phyloP scores from a whole-genome alignment of 1,139 yeast genomes.

The Maudiozyma humilis region DNA sequence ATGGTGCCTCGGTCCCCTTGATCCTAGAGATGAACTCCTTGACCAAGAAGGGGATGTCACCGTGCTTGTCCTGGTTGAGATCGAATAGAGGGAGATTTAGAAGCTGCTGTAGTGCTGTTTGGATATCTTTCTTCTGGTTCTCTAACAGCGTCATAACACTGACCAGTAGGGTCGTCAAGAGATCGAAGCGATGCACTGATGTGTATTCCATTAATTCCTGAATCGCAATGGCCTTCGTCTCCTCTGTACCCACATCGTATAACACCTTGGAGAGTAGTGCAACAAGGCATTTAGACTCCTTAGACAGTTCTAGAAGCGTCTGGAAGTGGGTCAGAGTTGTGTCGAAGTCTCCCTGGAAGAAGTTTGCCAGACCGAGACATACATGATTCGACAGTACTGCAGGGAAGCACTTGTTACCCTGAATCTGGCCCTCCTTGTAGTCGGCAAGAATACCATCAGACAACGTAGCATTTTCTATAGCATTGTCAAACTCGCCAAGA shows the following conservation, averaged over 20 bases:
- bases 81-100: slow-evolving; percentile 42
- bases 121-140: slow-evolving; percentile 40
- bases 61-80: slow-evolving; percentile 43
- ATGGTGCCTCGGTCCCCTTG: slow-evolving; percentile 11
- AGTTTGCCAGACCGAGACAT: slow-evolving; percentile 61
- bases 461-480: slow-evolving; percentile 54
- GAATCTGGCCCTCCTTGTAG: slow-evolving; percentile 6
- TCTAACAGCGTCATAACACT: slow-evolving; percentile 77
- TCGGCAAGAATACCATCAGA: slow-evolving; percentile 46
- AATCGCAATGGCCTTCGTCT: slow-evolving; percentile 73
- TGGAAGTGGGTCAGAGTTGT: slow-evolving; percentile 61
- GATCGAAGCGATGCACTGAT: slow-evolving; percentile 54
- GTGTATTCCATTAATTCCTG: slow-evolving; percentile 62
- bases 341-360: slow-evolving; percentile 54
- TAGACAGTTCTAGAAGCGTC: slow-evolving; percentile 47
- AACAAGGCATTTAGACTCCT: slow-evolving; percentile 54
- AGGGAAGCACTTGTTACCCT: slow-evolving; percentile 27
- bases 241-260: slow-evolving; percentile 62
- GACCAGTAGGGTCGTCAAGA: slow-evolving; percentile 58
- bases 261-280: slow-evolving; percentile 70
- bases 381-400: slow-evolving; percentile 50
- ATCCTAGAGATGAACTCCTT: slow-evolving; percentile 41
- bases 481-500: slow-evolving; percentile 42
- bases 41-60: slow-evolving; percentile 53
- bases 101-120: slow-evolving; percentile 60